phyloP scores from a whole-genome alignment of 352 stramenopile genomes.

The Phytopythium aichiense region DNA sequence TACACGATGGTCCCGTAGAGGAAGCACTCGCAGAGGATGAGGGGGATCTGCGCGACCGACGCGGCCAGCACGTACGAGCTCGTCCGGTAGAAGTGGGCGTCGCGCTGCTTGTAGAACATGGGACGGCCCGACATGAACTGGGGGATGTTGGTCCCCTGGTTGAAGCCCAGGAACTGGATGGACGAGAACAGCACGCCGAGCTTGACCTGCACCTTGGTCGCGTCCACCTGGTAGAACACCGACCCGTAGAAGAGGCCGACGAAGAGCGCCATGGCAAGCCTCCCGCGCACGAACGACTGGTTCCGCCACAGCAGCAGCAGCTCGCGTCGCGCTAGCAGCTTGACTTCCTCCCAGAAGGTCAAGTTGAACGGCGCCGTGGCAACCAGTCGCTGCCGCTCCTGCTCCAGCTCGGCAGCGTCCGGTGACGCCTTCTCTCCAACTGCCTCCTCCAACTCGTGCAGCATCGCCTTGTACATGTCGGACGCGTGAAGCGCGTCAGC shows the following conservation, averaged over 20 bases:
- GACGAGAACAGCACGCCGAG: conserved; percentile 60
- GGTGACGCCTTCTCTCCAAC: background rate
- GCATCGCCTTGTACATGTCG: background rate
- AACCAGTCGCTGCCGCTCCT: background rate
- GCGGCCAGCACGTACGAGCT: conserved; percentile 43
- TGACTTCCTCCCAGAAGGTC: conserved; percentile 5
- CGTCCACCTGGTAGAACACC: conserved; percentile 20
- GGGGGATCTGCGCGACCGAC: conserved; percentile 12
- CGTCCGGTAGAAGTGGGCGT: conserved; percentile 60
- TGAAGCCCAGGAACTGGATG: conserved; percentile 60
- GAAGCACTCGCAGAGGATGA: conserved; percentile 35
- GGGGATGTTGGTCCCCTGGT: conserved; percentile 50
- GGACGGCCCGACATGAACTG: conserved; percentile 40
- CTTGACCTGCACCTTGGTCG: conserved; percentile 13
- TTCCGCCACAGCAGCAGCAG: conserved; percentile 31
- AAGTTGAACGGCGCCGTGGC: conserved; percentile 14
- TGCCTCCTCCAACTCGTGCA: background rate
- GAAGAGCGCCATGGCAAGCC: conserved; percentile 7
- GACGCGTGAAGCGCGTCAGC: background rate
- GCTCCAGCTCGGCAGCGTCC: background rate
- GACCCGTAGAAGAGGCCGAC: conserved; percentile 11
- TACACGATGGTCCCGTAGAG: conserved; percentile 70
- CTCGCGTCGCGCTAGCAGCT: conserved; percentile 13
- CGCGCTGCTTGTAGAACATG: conserved; percentile 70
- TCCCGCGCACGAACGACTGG: conserved; percentile 9